Conservation (phyloP, 2,329 filamentous ascomycete species). For the Cladosporium sp. region DNA sequence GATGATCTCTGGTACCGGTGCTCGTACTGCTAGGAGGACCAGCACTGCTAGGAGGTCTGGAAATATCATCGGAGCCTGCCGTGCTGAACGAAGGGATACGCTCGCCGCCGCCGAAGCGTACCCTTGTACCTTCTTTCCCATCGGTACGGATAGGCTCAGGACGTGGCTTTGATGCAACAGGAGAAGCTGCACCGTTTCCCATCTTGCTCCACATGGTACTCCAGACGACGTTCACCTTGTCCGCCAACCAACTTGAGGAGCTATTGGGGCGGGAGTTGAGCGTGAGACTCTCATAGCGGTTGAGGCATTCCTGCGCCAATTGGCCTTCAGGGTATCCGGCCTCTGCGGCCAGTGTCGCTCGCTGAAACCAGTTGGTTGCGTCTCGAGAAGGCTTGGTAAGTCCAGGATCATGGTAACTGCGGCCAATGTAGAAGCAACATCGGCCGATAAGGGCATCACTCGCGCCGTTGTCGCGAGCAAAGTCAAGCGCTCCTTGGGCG, state of each 20-base stretch:
- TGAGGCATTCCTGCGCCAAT: slow-evolving; percentile 9
- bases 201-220: not conserved
- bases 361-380: slow-evolving; percentile 4
- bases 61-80: not conserved
- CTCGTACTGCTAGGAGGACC: not conserved
- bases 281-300: slow-evolving; percentile 4
- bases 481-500: not conserved
- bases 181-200: not conserved
- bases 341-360: not conserved
- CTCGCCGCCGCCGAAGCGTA: not conserved
- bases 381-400: not conserved
- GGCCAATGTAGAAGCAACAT: slow-evolving; percentile 5
- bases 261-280: not conserved
- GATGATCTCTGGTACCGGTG: not conserved
- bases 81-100: not conserved
- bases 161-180: not conserved
- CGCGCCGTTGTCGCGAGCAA: not conserved
- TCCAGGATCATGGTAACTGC: not conserved
- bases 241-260: not conserved
- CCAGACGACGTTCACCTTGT: slow-evolving; percentile 1
- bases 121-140: too few species aligned
- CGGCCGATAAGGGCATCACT: not conserved
- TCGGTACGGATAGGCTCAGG: not conserved
- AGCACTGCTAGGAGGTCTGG: too few species aligned
- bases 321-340: slow-evolving; percentile 2